phyloP scores from a whole-genome alignment of 768 basidiomycete genomes.

The Hirschioporus abietinus region DNA sequence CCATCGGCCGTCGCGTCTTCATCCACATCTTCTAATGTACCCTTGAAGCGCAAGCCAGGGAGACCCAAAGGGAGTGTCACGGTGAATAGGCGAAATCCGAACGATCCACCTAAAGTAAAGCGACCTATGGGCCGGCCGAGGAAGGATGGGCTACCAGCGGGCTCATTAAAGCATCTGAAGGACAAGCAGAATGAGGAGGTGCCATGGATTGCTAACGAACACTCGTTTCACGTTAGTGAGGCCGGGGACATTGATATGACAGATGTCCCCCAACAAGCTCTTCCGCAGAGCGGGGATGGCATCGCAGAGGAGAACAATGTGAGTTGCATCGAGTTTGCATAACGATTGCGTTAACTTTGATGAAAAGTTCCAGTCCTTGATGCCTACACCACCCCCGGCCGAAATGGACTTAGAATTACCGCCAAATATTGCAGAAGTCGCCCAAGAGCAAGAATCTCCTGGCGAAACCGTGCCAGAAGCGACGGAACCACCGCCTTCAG shows the following conservation, averaged over 20 bases:
- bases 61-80: neutral
- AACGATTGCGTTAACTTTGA: too few species aligned
- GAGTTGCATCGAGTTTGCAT: too few species aligned
- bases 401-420: too few species aligned
- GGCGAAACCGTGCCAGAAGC: neutral
- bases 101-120: too few species aligned
- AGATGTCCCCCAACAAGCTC: slow-evolving; percentile 19
- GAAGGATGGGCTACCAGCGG: slow-evolving; percentile 78
- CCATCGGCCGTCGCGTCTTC: too few species aligned
- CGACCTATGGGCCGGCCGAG: slow-evolving; percentile 77
- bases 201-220: too few species aligned
- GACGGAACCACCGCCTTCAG: slow-evolving; percentile 16
- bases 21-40: neutral
- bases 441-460: neutral
- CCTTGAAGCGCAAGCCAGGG: neutral
- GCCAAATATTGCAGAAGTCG: neutral
- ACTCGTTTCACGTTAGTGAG: too few species aligned
- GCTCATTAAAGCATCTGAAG: slow-evolving; percentile 38
- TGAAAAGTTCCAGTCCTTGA: too few species aligned
- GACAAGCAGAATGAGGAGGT: slow-evolving; percentile 25
- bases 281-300: too few species aligned
- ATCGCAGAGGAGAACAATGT: too few species aligned
- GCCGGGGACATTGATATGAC: slow-evolving; percentile 25
- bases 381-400: too few species aligned
- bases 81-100: neutral